These are phyloP conservation scores for Saksenaea oblongispora DNA, from an alignment of 371 early-diverging fungal species.

Conservation along the genomic window DNA sequence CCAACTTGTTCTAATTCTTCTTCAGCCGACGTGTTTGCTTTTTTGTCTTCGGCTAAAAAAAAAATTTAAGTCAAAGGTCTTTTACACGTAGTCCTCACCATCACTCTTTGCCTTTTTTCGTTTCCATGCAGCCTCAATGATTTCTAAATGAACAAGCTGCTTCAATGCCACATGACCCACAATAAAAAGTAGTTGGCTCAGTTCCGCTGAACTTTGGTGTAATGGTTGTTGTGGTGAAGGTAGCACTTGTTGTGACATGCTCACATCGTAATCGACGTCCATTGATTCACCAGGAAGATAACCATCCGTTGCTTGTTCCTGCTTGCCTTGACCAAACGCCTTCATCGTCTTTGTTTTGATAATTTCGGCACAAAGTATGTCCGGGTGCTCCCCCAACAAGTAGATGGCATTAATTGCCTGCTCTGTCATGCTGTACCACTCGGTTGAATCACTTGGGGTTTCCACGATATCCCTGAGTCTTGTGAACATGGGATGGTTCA, in stretches of 20 bases:
- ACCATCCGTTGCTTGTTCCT: conserved; percentile 13
- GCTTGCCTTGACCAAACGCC: conserved; percentile 45
- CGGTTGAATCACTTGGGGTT: conserved; percentile 53
- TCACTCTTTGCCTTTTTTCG: conserved; percentile 54
- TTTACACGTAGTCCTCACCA: conserved; percentile 8
- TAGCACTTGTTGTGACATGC: conserved; percentile 25
- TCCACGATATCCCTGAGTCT: conserved; percentile 67
- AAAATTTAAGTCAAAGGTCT: not conserved
- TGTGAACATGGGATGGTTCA: conserved; percentile 73
- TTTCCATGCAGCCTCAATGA: conserved; percentile 88
- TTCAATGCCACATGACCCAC: conserved; percentile 95
- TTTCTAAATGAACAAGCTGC: conserved; percentile 92
- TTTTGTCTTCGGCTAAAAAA: conserved; percentile 10
- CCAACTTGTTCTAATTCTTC: conserved; percentile 90
- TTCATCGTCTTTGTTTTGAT: conserved; percentile 63
- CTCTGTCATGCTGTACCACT: conserved; percentile 86
- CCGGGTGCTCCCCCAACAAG: conserved; percentile 86
- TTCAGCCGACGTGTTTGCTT: conserved; percentile 37
- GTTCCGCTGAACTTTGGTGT: conserved; percentile 62
- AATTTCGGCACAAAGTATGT: conserved; percentile 73
- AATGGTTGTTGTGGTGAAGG: conserved; percentile 34
- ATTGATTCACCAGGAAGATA: conserved; percentile 14
- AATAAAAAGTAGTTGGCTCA: conserved; percentile 86
- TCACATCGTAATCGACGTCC: conserved; percentile 37
- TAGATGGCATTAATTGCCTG: conserved; percentile 93